A percentile compares a stretch with the other conserved stretches of the same genome.
phyloP scores from a whole-genome alignment of 2,329 filamentous ascomycete species.

The Colletotrichum agaves region DNA sequence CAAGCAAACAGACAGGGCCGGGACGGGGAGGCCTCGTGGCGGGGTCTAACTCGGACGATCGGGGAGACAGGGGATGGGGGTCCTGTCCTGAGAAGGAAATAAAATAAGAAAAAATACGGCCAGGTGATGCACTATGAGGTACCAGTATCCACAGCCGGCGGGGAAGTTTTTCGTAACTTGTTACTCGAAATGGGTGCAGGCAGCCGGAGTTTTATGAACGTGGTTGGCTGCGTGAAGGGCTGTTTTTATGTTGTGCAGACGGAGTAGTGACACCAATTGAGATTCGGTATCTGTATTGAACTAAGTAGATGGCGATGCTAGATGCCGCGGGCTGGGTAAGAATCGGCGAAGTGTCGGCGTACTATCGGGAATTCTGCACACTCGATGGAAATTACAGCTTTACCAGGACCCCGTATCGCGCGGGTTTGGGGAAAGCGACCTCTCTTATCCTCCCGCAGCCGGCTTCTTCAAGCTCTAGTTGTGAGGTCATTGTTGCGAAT shows the following conservation, averaged over 20 bases:
- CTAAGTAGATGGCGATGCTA: neutral
- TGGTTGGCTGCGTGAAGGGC: neutral
- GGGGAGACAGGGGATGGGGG: neutral
- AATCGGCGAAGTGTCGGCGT: slow-evolving; percentile 27
- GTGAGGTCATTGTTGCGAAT: slow-evolving; percentile 30
- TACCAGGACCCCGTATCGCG: neutral
- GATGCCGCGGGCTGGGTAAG: slow-evolving; percentile 6
- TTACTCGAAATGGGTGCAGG: slow-evolving; percentile 23
- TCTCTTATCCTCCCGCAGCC: slow-evolving; percentile 29
- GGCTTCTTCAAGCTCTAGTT: slow-evolving; percentile 13
- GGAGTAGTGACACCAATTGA: neutral
- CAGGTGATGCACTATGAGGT: slow-evolving; percentile 17
- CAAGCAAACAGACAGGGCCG: neutral
- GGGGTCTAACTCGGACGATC: slow-evolving; percentile 27
- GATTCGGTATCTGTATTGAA: neutral
- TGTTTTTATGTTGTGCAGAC: neutral
- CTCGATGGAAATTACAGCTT: neutral
- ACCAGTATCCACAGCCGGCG: slow-evolving; percentile 24
- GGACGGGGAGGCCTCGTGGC: slow-evolving; percentile 19
- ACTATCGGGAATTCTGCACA: slow-evolving; percentile 18
- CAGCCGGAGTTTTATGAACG: neutral
- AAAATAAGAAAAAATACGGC: neutral
- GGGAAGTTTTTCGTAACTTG: slow-evolving; percentile 31
- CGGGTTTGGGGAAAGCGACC: slow-evolving; percentile 14
- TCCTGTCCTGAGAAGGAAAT: neutral